Percentiles rank a stretch among this genome's conserved stretches.
Evolutionary conservation across 306 rosid genomes (phyloP).

Genomic region (Vigna hirtella): DNA sequence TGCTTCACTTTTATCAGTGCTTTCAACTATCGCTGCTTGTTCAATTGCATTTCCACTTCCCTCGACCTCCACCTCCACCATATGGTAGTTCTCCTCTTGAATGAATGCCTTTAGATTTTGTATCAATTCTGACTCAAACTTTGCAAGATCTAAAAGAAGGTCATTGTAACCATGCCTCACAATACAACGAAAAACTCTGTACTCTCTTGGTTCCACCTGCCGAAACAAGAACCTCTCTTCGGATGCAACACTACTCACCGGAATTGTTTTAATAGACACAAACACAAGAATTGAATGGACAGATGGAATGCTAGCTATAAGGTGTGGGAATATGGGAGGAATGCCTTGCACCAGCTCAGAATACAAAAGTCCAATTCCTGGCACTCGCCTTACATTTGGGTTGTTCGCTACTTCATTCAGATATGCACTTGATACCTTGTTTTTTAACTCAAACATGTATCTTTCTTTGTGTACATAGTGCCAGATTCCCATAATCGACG

Average conservation of each 20-base stretch:
- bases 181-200: conserved; percentile 69
- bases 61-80: conserved; percentile 27
- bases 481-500: conserved; percentile 70
- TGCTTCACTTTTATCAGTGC: too few relatives aligned
- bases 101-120: conserved; percentile 64
- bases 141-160: conserved; percentile 41
- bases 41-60: too few relatives aligned
- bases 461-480: conserved; percentile 76
- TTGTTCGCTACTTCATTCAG: conserved; percentile 49
- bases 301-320: conserved; percentile 63
- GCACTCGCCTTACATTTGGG: conserved; percentile 60
- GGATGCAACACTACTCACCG: conserved; percentile 57
- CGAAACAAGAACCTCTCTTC: conserved; percentile 80
- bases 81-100: conserved; percentile 42
- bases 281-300: conserved; percentile 73
- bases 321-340: conserved; percentile 82
- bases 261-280: conserved; percentile 75
- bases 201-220: conserved; percentile 66
- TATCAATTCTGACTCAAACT: conserved; percentile 67
- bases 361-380: conserved; percentile 73
- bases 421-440: conserved; percentile 70
- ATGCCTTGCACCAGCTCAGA: conserved; percentile 87
- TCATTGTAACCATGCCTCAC: conserved; percentile 85
- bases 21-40: too few relatives aligned
- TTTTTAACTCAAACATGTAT: conserved; percentile 68